Evolutionary conservation across 495 filamentous ascomycete genomes (phyloP).

Genomic region (Aspergillus taichungensis): DNA sequence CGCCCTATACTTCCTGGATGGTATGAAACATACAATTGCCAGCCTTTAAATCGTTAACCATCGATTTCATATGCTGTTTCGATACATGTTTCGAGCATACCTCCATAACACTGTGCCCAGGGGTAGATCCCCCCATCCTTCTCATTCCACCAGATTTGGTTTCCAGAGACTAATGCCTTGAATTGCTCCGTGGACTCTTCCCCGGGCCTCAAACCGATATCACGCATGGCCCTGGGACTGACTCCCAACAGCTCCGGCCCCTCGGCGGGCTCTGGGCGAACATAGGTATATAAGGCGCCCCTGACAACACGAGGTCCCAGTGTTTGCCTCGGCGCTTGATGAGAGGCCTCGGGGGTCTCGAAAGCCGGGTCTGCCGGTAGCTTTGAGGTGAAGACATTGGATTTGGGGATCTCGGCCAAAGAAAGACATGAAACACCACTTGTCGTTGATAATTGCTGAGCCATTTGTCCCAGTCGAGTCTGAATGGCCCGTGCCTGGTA

Average conservation of each 20-base stretch:
- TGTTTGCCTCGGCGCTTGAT: conserved; percentile 64
- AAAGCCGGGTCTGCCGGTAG: conserved; percentile 72
- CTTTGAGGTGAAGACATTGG: conserved; percentile 71
- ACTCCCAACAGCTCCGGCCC: conserved; percentile 72
- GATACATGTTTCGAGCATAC: conserved; percentile 22
- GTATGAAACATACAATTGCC: conserved; percentile 42
- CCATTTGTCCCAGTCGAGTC: conserved; percentile 36
- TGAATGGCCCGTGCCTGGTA: conserved; percentile 10
- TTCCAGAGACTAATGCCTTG: conserved; percentile 65
- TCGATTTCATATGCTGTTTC: too few species aligned
- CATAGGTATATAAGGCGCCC: conserved; percentile 80
- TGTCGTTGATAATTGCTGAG: conserved; percentile 40
- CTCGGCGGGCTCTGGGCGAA: conserved; percentile 63
- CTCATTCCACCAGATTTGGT: conserved; percentile 54
- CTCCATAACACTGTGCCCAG: conserved; percentile 97
- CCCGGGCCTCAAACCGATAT: conserved; percentile 60
- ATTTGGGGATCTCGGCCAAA: conserved; percentile 71
- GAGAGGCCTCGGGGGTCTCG: conserved; percentile 69
- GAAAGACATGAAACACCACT: conserved; percentile 21
- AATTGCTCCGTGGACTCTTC: conserved; percentile 71
- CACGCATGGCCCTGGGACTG: conserved; percentile 64
- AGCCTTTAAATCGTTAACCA: conserved; percentile 26
- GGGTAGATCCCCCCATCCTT: conserved; percentile 71
- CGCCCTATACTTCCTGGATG: neutral
- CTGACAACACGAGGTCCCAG: conserved; percentile 80